Percentiles rank a stretch among this genome's conserved stretches.
These are phyloP conservation scores for Microglena sp. DNA, from an alignment of 139 green algal species.

Conservation along the genomic window DNA sequence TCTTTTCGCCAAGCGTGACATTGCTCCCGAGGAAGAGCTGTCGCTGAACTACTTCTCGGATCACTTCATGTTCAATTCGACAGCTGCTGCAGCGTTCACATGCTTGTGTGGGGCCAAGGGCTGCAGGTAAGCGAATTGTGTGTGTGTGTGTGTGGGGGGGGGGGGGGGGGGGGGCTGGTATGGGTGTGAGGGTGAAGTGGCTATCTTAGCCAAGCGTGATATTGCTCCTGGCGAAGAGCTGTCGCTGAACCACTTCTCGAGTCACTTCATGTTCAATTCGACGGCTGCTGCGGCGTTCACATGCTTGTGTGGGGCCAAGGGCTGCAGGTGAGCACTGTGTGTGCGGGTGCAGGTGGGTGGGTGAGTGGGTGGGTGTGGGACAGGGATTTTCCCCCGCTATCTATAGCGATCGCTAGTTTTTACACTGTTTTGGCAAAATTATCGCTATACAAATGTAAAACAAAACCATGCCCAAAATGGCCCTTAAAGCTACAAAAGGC, in stretches of 20 bases:
- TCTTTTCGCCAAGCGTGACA: constrained; percentile 61
- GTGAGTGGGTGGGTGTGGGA: too few relatives aligned
- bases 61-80: constrained; percentile 34
- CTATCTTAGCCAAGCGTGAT: too few relatives aligned
- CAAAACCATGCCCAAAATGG: too few relatives aligned
- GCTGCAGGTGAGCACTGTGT: constrained; percentile 47
- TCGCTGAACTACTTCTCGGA: constrained; percentile 83
- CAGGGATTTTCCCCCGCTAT: too few relatives aligned
- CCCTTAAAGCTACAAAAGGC: too few relatives aligned
- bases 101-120: constrained; percentile 55
- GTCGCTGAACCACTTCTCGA: constrained; percentile 81
- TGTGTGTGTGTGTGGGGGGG: too few relatives aligned
- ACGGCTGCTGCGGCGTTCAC: constrained; percentile 27
- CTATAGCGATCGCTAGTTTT: too few relatives aligned
- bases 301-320: constrained; percentile 51
- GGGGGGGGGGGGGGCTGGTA: too few relatives aligned
- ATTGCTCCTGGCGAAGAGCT: constrained; percentile 69
- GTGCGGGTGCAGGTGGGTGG: too few relatives aligned
- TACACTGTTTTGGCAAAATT: too few relatives aligned
- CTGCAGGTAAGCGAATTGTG: constrained; percentile 44
- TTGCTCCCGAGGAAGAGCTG: constrained; percentile 65
- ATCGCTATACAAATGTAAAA: too few relatives aligned
- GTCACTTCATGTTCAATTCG: constrained; percentile 36
- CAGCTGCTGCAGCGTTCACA: constrained; percentile 25
- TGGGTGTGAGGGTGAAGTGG: too few relatives aligned